Evolutionary conservation across 2,329 filamentous ascomycete genomes (phyloP).

Genomic region (Aspergillus unguis): DNA sequence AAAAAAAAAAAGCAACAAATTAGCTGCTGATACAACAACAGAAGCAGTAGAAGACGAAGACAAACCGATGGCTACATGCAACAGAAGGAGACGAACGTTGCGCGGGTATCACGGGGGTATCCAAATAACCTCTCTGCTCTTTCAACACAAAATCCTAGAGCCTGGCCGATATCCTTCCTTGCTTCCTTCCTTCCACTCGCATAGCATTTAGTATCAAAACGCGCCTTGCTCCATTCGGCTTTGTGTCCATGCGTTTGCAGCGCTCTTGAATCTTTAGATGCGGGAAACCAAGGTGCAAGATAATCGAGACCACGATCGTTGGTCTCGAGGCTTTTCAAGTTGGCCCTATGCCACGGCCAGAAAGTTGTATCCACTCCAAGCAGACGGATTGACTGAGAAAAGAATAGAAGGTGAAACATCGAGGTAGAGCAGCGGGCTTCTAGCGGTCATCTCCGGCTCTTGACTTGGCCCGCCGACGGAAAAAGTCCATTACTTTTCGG

Average conservation of each 20-base stretch:
- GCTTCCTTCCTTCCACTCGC: conserved; percentile 8
- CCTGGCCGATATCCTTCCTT: conserved; percentile 12
- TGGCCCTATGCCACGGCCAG: conserved; percentile 6
- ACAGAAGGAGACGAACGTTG: conserved; percentile 32
- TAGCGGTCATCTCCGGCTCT: conserved; percentile 51
- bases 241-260: conserved; percentile 9
- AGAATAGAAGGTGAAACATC: conserved; percentile 10
- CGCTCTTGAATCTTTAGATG: conserved; percentile 11
- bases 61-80: conserved; percentile 36
- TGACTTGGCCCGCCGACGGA: conserved; percentile 79
- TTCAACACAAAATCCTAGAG: conserved; percentile 24
- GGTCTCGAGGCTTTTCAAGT: conserved; percentile 12
- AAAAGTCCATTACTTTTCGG: conserved; percentile 97
- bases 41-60: conserved; percentile 16
- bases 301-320: conserved; percentile 10
- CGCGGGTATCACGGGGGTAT: conserved; percentile 40
- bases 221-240: conserved; percentile 7
- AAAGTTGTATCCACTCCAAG: conserved; percentile 13
- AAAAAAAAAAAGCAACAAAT: conserved; percentile 5
- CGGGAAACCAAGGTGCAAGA: conserved; percentile 14
- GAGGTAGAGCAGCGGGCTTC: conserved; percentile 13
- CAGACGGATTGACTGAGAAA: conserved; percentile 12
- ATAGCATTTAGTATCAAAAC: conserved; percentile 12
- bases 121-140: conserved; percentile 38
- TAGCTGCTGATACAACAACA: conserved; percentile 21